Base-by-base conservation (phyloP, 306 rosid genomes). In the Hippophae gyantsensis region DNA sequence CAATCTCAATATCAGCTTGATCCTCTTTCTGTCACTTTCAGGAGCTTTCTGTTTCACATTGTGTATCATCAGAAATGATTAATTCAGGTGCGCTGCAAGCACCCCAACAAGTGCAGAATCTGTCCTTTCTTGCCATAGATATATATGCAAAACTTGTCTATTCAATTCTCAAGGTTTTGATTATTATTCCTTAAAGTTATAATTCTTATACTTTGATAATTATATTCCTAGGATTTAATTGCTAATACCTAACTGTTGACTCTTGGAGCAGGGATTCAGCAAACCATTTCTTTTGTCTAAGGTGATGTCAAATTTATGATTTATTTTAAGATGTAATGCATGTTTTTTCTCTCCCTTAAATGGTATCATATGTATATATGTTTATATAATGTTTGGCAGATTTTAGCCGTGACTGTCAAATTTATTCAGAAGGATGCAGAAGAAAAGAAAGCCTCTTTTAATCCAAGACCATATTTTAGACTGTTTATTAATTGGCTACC, bases 391-490 rank as follows among this genome's bases (percentile, higher is more conserved):
- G 45, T 71, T 43, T 63, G 18, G 9, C 84, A 93, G 99, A 81
- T 93, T 73, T 74, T 93, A 49, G 77, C 74, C 4, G 94, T 93
- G 56, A 82, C 94, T 26, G 84, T 93, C 38, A 79, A 82, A 70
- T 82, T 77, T 60, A 75, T 93, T 71, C 74, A 79, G 65, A 88
- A 84, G 68, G 95, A 88, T 50, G 87, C 97, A 0, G 99, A 93
- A 71, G 97, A 88, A 63, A 93, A 84, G 84, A 89, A 93, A 74
- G 65, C 77, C 9, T 76, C 89, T 14, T 88, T 89, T 68, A 93
- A 86, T 73, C 84, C 90, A 42, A 82, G 97, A 60, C 99, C 97
- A 10, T 89, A 75, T 72, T 93, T 88, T 69, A 88, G 99, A 86
- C 77, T 93, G 85, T 84, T 89, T 61, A 76, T 93, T 60, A 82